Base-by-base conservation (phyloP, 2,329 filamentous ascomycete genomes). In the Xylariaceae sp. region DNA sequence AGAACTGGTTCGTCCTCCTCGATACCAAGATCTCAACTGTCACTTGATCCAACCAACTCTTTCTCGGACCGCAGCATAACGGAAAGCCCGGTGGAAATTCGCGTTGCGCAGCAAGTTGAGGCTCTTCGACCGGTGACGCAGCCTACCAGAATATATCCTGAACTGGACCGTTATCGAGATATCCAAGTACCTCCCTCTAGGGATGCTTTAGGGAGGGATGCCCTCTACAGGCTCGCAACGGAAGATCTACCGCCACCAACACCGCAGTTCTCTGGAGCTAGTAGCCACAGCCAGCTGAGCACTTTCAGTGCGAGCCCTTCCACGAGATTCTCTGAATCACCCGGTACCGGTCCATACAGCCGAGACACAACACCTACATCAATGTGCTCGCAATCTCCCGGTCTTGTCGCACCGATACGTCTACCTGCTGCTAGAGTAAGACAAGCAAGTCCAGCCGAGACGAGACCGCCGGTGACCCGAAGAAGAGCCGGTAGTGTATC, bases 321-420 rank as follows among this genome's bases (percentile, higher is more conserved):
- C 3, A 91, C 89, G 1, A 79, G 86, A 56, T 91, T 88, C 64
- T 90, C 87, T 1, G 88, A 85, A 50, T 92, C 89, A 0, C 84
- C 84, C 1, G 82, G 83, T 1, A 84, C 87, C 9, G 83, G 86
- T 2, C 75, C 84, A 4, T 92, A 91, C 70, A 92, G 88, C 66
- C 81, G 88, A 58, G 87, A 89, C 54, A 91, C 88, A 1, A 92
- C 89, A 3, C 89, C 89, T 6, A 91, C 88, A 4, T 92, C 89
- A 8, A 85, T 89, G 58, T 88, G 86, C 6, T 92, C 89, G 1
- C 86, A 88, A 63, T 92, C 88, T 13, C 87, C 89, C 3, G 81
- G 83, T 3, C 70, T 87, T 4, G 72, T 83, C 68, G 79, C 65
- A 56, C 82, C 72, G 48, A 75, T 69, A 57, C 77, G 72, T 57